A percentile compares a stretch with the other conserved stretches of the same genome.
Evolutionary conservation across 2,329 filamentous ascomycete species (phyloP).

Genomic region (Alternaria metachromatica): DNA sequence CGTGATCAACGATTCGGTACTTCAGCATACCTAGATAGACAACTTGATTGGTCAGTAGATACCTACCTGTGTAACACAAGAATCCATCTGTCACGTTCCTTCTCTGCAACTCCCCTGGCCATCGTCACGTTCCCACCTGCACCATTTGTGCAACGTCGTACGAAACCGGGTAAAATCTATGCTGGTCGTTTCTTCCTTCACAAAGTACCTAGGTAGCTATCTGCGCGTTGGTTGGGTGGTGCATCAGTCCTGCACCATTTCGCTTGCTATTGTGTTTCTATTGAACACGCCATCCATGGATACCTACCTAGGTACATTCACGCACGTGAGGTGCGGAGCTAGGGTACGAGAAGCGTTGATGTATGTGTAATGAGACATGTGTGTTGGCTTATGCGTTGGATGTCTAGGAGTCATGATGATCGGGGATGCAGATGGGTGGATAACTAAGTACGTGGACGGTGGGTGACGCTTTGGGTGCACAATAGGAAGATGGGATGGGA

Average conservation of each 20-base stretch:
- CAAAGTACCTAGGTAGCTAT: neutral
- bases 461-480: neutral
- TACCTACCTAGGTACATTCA: neutral
- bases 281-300: neutral
- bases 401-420: neutral
- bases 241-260: neutral
- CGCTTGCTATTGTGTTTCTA: neutral
- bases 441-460: neutral
- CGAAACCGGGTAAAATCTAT: neutral
- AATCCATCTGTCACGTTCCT: neutral
- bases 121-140: neutral
- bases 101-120: neutral
- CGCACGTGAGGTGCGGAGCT: neutral
- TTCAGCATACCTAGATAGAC: neutral
- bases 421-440: neutral
- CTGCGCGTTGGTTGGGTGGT: neutral
- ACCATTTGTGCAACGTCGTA: neutral
- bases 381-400: neutral
- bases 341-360: neutral
- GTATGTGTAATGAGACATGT: neutral
- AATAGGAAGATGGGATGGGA: neutral
- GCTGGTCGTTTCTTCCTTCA: neutral
- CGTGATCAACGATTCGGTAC: neutral
- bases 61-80: neutral
- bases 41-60: accelerated